phyloP scores from a whole-genome alignment of 2,329 filamentous ascomycete species.

The Cladosporium sp. region DNA sequence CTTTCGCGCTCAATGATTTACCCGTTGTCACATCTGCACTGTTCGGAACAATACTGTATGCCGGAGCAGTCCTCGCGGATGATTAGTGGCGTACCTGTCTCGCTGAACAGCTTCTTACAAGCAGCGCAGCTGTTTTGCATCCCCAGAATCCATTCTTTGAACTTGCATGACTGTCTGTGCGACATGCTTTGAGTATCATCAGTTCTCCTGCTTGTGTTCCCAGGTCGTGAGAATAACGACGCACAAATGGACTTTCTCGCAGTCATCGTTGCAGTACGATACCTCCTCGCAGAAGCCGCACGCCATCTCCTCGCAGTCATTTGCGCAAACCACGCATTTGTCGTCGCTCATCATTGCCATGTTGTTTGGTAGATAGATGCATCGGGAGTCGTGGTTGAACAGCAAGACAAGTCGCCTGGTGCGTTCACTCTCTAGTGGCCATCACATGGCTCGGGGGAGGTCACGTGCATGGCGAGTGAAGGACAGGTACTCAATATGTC shows the following conservation, averaged over 20 bases:
- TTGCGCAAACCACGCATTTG: neutral
- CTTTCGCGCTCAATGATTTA: neutral
- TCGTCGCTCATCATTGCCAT: neutral
- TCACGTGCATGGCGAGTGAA: no score
- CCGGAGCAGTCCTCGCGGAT: neutral
- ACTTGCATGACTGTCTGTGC: neutral
- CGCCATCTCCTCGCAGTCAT: neutral
- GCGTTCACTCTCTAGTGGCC: no score
- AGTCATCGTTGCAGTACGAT: neutral
- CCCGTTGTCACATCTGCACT: neutral
- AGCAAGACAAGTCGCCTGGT: no score
- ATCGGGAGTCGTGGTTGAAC: no score
- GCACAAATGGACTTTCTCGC: neutral
- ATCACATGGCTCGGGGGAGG: no score
- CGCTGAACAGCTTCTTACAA: neutral
- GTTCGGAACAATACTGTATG: neutral
- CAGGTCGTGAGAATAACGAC: neutral
- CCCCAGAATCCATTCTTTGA: neutral
- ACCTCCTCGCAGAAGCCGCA: neutral
- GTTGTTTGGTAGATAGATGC: neutral
- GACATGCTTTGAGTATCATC: neutral
- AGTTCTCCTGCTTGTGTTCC: neutral
- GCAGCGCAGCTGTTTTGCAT: neutral
- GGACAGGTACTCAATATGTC: no score
- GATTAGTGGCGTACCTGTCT: neutral